phyloP scores from a whole-genome alignment of 2,329 filamentous ascomycete species.

The Albophoma yamanashiensis region DNA sequence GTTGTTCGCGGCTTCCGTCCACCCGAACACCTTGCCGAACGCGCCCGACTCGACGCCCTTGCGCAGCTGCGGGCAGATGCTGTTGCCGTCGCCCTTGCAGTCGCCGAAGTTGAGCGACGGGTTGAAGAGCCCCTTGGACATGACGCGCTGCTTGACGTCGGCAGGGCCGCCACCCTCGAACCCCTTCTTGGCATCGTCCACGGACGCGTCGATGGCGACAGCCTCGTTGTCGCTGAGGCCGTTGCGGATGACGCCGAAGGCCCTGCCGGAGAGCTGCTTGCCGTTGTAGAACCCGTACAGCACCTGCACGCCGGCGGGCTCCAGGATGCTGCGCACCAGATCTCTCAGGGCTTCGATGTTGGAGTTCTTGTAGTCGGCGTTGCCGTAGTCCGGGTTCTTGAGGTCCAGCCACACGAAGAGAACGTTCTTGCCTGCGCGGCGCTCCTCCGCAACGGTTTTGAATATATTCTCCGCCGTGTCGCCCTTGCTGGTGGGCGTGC shows the following conservation, averaged over 20 bases:
- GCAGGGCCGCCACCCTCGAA: not conserved
- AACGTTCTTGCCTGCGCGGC: not conserved
- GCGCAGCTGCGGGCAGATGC: constrained; percentile 2
- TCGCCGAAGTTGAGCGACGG: constrained; percentile 1
- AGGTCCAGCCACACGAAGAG: constrained; percentile 6
- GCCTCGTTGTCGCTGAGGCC: constrained; percentile 3
- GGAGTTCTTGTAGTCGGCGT: not conserved
- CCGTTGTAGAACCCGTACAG: constrained; percentile 5
- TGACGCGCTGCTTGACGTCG: not conserved
- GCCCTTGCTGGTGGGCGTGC: not conserved
- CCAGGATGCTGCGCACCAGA: constrained; percentile 1
- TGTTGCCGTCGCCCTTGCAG: not conserved
- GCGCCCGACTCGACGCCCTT: not conserved
- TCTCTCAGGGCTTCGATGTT: constrained; percentile 1
- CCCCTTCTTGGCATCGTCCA: not conserved
- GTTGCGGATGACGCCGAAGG: not conserved
- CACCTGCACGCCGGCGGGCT: constrained; percentile 1
- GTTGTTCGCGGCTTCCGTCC: too few species aligned
- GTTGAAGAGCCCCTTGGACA: constrained; percentile 1
- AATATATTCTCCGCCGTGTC: not conserved
- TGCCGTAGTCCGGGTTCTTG: constrained; percentile 2
- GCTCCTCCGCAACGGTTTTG: not conserved
- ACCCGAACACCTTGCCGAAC: constrained; percentile 2
- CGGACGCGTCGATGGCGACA: not conserved
- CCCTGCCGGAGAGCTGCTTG: not conserved